These are phyloP conservation scores for Cutaneotrichosporon sp. DNA, from an alignment of 1,284 basidiomycete genomes.

Conservation along the genomic window DNA sequence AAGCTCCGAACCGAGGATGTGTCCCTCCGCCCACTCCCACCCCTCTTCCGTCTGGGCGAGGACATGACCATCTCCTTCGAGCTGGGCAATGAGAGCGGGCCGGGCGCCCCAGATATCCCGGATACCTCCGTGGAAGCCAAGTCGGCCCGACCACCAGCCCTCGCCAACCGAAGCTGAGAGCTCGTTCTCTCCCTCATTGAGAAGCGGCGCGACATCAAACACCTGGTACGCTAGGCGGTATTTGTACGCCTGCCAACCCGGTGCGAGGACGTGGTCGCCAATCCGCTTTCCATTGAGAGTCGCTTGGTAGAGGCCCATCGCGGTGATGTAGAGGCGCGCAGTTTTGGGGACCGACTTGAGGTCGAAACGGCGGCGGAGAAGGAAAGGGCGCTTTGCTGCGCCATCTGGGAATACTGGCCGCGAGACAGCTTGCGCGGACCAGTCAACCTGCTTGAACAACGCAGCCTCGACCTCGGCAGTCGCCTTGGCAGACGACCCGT, in stretches of 20 bases:
- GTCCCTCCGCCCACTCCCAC: constrained; percentile 31
- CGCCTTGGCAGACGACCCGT: constrained; percentile 20
- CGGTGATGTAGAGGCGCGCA: constrained; percentile 43
- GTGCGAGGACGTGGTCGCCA: constrained; percentile 42
- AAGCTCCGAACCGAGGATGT: constrained; percentile 33
- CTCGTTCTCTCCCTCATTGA: constrained; percentile 31
- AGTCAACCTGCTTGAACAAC: constrained; percentile 29
- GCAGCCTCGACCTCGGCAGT: constrained; percentile 33
- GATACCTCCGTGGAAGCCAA: constrained; percentile 25
- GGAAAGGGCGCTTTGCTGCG: constrained; percentile 34
- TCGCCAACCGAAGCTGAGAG: constrained; percentile 37
- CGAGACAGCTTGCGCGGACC: constrained; percentile 31
- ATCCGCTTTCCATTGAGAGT: constrained; percentile 40
- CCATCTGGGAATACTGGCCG: constrained; percentile 13
- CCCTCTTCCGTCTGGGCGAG: constrained; percentile 23
- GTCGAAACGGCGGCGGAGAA: constrained; percentile 26
- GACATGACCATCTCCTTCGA: constrained; percentile 33
- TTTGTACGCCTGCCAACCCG: constrained; percentile 46
- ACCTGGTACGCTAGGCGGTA: constrained; percentile 42
- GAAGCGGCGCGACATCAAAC: constrained; percentile 32
- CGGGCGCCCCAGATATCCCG: constrained; percentile 38
- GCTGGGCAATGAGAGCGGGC: constrained; percentile 33
- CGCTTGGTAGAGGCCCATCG: constrained; percentile 43
- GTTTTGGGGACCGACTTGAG: background rate
- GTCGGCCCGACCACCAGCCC: constrained; percentile 42